These are phyloP conservation scores for Globisporangium spiculum DNA, from an alignment of 352 stramenopile species.

Conservation along the genomic window DNA sequence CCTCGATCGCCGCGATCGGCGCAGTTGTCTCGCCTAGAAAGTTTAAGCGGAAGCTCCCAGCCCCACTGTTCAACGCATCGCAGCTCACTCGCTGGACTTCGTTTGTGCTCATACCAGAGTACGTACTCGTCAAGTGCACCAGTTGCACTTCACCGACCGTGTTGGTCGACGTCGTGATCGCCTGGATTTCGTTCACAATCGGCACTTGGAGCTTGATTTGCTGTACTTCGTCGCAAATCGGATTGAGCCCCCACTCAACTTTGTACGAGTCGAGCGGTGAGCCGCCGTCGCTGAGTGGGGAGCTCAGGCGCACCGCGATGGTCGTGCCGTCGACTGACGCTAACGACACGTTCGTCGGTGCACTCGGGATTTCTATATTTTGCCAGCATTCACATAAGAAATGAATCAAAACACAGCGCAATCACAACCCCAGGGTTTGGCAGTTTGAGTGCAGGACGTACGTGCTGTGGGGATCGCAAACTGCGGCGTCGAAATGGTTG, in stretches of 20 bases:
- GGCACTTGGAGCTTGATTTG: constrained; percentile 58
- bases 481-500: constrained; percentile 73
- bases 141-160: constrained; percentile 87
- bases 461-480: constrained; percentile 84
- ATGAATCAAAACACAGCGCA: too few relatives aligned
- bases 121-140: constrained; percentile 82
- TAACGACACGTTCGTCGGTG: constrained; percentile 74
- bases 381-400: not conserved
- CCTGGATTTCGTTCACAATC: constrained; percentile 69
- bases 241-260: constrained; percentile 86
- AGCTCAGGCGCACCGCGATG: constrained; percentile 72
- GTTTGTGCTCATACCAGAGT: constrained; percentile 36
- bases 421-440: not conserved
- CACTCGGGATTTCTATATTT: constrained; percentile 48
- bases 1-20: constrained; percentile 83
- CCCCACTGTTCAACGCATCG: constrained; percentile 72
- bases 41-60: constrained; percentile 80
- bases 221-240: constrained; percentile 85
- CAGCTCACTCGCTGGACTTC: constrained; percentile 92
- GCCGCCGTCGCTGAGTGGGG: constrained; percentile 84
- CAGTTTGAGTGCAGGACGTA: constrained; percentile 20
- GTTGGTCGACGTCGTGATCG: constrained; percentile 68
- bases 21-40: constrained; percentile 89
- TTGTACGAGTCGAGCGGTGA: constrained; percentile 85
- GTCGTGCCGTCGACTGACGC: constrained; percentile 86